These are phyloP conservation scores for Myxozyma sirexii DNA, from an alignment of 805 yeast genomes.

Conservation along the genomic window DNA sequence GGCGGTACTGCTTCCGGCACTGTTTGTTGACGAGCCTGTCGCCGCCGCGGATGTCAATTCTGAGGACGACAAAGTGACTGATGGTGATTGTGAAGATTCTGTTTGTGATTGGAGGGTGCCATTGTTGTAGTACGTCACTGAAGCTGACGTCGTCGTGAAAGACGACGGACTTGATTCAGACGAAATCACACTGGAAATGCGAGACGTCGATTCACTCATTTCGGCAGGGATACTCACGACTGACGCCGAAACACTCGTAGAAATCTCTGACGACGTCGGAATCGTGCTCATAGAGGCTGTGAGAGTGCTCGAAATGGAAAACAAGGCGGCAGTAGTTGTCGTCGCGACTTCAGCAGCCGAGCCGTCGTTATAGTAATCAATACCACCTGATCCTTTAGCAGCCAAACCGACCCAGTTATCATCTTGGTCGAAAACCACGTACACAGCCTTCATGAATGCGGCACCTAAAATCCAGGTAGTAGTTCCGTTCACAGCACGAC, in stretches of 20 bases:
- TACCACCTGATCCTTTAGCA: conserved; percentile 38
- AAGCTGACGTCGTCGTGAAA: not conserved
- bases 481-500: conserved; percentile 47
- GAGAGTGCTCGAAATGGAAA: not conserved
- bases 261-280: no score
- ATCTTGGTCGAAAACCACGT: conserved; percentile 60
- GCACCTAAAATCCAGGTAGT: conserved; percentile 66
- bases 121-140: not conserved
- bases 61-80: conserved; percentile 5
- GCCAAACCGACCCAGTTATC: conserved; percentile 58
- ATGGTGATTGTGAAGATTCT: not conserved
- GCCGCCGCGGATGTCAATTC: not conserved
- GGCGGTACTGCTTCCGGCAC: not conserved
- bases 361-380: conserved; percentile 14
- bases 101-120: not conserved
- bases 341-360: conserved; percentile 6
- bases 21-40: not conserved
- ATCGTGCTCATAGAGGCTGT: not conserved
- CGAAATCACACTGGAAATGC: not conserved
- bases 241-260: no score
- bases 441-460: conserved; percentile 58
- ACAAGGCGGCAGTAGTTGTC: conserved; percentile 6
- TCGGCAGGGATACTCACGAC: not conserved
- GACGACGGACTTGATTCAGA: not conserved
- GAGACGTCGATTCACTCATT: not conserved